Percentiles rank a stretch among this genome's conserved stretches.
Evolutionary conservation across 2,329 filamentous ascomycete species (phyloP).

Genomic region (Xylaria sp.): DNA sequence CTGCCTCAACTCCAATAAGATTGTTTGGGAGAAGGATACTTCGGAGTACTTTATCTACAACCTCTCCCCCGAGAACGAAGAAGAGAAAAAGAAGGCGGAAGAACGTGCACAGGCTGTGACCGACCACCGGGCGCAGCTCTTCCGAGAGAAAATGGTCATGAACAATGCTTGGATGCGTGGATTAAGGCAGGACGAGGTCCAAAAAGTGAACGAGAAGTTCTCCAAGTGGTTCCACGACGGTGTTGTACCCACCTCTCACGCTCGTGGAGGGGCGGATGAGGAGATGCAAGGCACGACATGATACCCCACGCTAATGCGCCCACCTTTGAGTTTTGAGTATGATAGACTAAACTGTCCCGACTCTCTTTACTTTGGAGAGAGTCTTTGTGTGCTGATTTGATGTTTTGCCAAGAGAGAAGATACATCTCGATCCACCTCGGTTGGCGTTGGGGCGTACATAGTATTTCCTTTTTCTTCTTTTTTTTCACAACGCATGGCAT

Average conservation of each 20-base stretch:
- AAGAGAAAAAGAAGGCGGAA: conserved; percentile 72
- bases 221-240: conserved; percentile 65
- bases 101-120: conserved; percentile 63
- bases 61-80: conserved; percentile 73
- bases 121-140: conserved; percentile 74
- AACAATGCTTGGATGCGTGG: conserved; percentile 85
- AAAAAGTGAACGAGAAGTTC: conserved; percentile 76
- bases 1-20: conserved; percentile 81
- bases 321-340: background rate
- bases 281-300: conserved; percentile 26
- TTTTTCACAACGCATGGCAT: conserved; percentile 5
- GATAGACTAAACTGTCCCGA: background rate
- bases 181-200: conserved; percentile 79
- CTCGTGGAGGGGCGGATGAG: conserved; percentile 42
- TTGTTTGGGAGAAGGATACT: conserved; percentile 78
- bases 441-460: conserved; percentile 29
- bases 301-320: background rate
- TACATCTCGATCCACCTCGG: conserved; percentile 7
- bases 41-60: conserved; percentile 79
- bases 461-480: too few species aligned
- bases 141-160: conserved; percentile 84
- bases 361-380: conserved; percentile 8
- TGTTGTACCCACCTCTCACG: conserved; percentile 51
- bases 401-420: conserved; percentile 12
- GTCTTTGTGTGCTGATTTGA: conserved; percentile 18